Evolutionary conservation across 2,329 filamentous ascomycete genomes (phyloP), one percentile per base, ranked within the genome.

Genomic region (Beauveria asiatica): DNA sequence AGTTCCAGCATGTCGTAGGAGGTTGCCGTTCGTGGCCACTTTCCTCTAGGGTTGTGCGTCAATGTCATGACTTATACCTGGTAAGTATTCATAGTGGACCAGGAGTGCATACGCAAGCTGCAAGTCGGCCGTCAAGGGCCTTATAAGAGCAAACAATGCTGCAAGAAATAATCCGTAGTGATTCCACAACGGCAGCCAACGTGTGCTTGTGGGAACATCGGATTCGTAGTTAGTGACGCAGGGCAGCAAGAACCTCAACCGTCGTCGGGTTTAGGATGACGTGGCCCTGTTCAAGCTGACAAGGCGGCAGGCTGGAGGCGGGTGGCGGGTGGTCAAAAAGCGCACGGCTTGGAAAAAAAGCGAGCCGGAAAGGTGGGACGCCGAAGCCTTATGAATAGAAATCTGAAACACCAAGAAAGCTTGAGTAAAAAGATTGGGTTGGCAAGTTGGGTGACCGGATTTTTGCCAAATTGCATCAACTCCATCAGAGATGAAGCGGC

Each of bases 241-340:
- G 21, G 19, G 37, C 1, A 42, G 19, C 19, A 25, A 49, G n/a
- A 41, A 27, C 10, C 30, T 30, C 25, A 16, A 37, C 10, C 13
- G 30, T 33, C 3, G 49, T 45, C 27, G 57, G 41, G 23, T 59
- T 59, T 46, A 48, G 30, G 57, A 59, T 59, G 57, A 59, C 57
- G 57, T 49, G 48, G 57, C 57, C 57, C 27, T 39, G 41, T 9
- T 27, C 33, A 53, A 39, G 39, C 48, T 45, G 52, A 25, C 45
- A 41, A 37, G 30, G 25, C 7, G 5, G 25, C 25, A 27, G 7
- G 46, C 21, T 7, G 25, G 27, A 27, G 7, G 46, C 21, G 27
- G 25, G 27, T 27, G 8, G 27, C 27, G 37, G n/a, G 33, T 39
- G 10, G 39, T 49, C 19, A 19, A 37, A 33, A 37, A 37, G 23